Evolutionary conservation across 257 asterid species (phyloP), one percentile per base, ranked within the genome.

Genomic region (Capsicum chinense): DNA sequence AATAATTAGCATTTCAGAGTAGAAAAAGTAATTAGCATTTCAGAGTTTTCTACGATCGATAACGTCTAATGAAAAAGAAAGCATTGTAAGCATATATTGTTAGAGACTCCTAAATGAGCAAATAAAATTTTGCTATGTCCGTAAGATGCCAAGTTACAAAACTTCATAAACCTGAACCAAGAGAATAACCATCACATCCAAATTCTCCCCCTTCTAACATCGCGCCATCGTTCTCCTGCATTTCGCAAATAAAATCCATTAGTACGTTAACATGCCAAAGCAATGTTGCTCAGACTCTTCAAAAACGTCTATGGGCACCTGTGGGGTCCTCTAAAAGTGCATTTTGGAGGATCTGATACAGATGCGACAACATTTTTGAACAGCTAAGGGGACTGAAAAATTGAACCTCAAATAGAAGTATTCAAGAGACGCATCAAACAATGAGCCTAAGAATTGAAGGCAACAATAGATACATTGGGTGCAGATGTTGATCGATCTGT

Each of bases 171-270:
- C 90, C 90, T 57, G 91, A 84, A 56, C 95, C 93, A 15, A 91
- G 93, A 5, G 90, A 63, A 84, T 84, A 92, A 83, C 90, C 92
- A 68, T 90, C 94, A 44, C 90, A 88, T 50, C 88, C 92, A n/a
- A 92, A 90, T 79, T 90, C 92, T 48, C 93, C 92, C 33, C 92
- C 93, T 52, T 87, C 90, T 60, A 94, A 59, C 56, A 83, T 47
- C 42, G 83, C 88, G 64, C 88, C 97, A 68, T 90, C 93, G 57
- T 86, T 93, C 88, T 93, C 98, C 99, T 95, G 90, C 93, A 87
- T 82, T 68, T 67, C 78, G 83, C 74, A 80, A 87, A 74, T 47
- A 54, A 78, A 54, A 78, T 26, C 19, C 3, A 26, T 76, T 7
- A 76, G 3, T 19, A 50, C 3, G 44, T 12, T 74, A 0, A 21